These are phyloP conservation scores for Zygoascus ofunaensis DNA, from an alignment of 805 yeast genomes.

Conservation along the genomic window DNA sequence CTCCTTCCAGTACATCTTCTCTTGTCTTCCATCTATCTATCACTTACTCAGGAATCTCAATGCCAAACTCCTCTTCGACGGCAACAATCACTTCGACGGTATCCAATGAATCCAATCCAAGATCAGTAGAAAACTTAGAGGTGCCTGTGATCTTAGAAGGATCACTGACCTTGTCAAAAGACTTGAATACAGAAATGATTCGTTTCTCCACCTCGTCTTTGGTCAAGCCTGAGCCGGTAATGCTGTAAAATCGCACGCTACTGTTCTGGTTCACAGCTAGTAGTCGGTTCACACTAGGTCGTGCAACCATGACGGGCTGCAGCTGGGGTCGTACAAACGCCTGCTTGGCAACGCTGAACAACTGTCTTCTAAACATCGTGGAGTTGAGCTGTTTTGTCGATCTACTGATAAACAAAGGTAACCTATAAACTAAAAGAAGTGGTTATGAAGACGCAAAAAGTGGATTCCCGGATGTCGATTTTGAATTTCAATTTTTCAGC, in stretches of 20 bases:
- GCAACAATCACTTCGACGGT: constrained; percentile 91
- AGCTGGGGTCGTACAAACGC: constrained; percentile 18
- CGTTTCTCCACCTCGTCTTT: constrained; percentile 75
- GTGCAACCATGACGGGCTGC: constrained; percentile 14
- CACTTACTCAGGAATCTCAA: constrained; percentile 44
- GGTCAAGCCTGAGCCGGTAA: constrained; percentile 50
- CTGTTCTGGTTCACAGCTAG: no score
- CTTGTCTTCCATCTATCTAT: not conserved
- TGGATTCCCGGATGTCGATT: no score
- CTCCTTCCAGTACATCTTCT: no score
- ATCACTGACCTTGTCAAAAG: constrained; percentile 47
- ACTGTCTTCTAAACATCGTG: constrained; percentile 5
- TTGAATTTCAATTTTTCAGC: no score
- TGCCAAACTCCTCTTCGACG: constrained; percentile 69
- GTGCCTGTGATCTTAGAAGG: constrained; percentile 29
- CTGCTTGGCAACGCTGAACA: constrained; percentile 7
- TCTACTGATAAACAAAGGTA: no score
- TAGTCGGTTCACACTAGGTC: no score
- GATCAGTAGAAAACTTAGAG: constrained; percentile 40
- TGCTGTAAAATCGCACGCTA: constrained; percentile 37
- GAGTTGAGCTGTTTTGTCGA: no score
- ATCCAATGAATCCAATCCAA: constrained; percentile 82
- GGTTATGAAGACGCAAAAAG: no score
- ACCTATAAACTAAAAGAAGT: no score
- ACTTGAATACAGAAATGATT: constrained; percentile 66